These are phyloP conservation scores for Podospora tetraspora DNA, from an alignment of 495 filamentous ascomycete genomes.

Conservation along the genomic window DNA sequence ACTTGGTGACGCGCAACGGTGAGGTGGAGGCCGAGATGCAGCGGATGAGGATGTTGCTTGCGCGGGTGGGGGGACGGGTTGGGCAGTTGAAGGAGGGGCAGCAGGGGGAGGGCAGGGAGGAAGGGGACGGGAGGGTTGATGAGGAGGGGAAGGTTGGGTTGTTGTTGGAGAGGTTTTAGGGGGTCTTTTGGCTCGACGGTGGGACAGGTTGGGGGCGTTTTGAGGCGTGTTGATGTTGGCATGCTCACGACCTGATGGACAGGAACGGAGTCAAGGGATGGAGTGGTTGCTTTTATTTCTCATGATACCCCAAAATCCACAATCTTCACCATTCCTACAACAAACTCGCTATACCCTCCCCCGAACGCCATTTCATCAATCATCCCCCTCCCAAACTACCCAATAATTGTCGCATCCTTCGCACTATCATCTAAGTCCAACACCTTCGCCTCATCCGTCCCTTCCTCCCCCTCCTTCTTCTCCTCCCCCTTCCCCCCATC, in stretches of 20 bases:
- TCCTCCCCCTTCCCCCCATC: constrained; percentile 10
- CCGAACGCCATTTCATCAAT: not conserved
- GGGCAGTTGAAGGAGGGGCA: constrained; percentile 28
- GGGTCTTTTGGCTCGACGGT: too few relatives aligned
- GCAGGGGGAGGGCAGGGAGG: constrained; percentile 12
- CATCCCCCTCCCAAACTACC: constrained; percentile 9
- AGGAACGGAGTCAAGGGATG: not conserved
- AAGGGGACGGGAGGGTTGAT: constrained; percentile 23
- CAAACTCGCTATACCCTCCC: not conserved
- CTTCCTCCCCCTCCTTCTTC: constrained; percentile 15
- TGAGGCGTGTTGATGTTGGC: not conserved
- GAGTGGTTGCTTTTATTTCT: not conserved
- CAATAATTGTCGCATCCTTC: constrained; percentile 41
- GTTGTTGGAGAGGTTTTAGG: constrained; percentile 35
- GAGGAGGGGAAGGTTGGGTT: constrained; percentile 40
- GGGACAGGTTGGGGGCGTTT: too few relatives aligned
- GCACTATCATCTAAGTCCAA: constrained; percentile 47
- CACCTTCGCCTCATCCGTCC: constrained; percentile 33
- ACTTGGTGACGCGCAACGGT: constrained; percentile 69
- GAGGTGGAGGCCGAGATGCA: constrained; percentile 67
- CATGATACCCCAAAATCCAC: not conserved
- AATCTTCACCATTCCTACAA: not conserved
- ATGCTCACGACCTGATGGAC: not conserved
- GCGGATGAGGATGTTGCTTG: constrained; percentile 69
- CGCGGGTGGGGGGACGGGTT: constrained; percentile 61